These are phyloP conservation scores for Magnolia sinica DNA, from an alignment of 164 flowering plant genomes.

Conservation along the genomic window DNA sequence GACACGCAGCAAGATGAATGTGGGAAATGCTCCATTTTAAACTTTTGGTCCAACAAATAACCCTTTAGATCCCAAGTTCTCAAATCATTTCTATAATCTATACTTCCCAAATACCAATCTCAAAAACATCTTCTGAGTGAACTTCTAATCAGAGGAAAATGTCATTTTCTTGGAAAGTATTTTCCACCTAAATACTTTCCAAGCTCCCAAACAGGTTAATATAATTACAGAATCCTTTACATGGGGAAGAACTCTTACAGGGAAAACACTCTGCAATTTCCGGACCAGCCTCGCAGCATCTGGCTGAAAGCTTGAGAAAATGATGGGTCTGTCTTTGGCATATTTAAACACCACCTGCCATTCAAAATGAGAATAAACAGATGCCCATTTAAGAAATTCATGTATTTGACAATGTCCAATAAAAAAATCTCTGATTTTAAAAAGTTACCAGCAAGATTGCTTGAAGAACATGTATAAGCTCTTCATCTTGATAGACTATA, in stretches of 20 bases:
- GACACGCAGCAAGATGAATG: neutral
- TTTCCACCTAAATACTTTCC: too few relatives aligned
- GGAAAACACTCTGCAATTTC: conserved; percentile 63
- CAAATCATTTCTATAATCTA: too few relatives aligned
- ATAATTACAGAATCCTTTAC: too few relatives aligned
- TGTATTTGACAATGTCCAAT: neutral
- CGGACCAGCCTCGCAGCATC: conserved; percentile 70
- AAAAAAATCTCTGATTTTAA: neutral
- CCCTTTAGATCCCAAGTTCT: neutral
- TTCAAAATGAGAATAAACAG: neutral
- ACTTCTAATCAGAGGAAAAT: too few relatives aligned
- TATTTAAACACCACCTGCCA: conserved; percentile 56
- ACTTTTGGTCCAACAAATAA: neutral
- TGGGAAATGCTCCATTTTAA: neutral
- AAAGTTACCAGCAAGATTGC: conserved; percentile 43
- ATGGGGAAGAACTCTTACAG: conserved; percentile 41
- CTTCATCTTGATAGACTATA: conserved; percentile 45
- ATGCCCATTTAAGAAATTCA: neutral
- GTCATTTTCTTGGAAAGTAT: too few relatives aligned
- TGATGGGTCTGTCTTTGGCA: conserved; percentile 63
- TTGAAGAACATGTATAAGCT: conserved; percentile 50
- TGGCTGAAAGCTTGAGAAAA: conserved; percentile 90
- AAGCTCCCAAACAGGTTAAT: too few relatives aligned
- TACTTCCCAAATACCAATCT: neutral
- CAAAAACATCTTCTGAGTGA: neutral